Percentiles rank a stretch among this genome's conserved stretches.
Evolutionary conservation across 768 basidiomycete genomes (phyloP).

Genomic region (Hemileccinum impolitum): DNA sequence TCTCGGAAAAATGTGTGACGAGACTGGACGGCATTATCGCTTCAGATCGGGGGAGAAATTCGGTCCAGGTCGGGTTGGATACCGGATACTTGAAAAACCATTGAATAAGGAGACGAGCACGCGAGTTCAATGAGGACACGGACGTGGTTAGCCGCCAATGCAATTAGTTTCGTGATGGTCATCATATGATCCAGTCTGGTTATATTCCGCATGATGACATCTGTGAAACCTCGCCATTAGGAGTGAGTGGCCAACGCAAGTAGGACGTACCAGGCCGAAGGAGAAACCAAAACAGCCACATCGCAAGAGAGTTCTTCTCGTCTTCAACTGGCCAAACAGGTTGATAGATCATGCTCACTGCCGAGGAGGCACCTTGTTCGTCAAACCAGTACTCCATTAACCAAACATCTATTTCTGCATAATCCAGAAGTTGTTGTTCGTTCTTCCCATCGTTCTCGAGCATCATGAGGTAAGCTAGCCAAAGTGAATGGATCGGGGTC

Average conservation of each 20-base stretch:
- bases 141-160: slow-evolving; percentile 64
- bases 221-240: slow-evolving; percentile 32
- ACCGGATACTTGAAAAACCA: slow-evolving; percentile 54
- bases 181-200: slow-evolving; percentile 42
- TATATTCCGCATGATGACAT: slow-evolving; percentile 43
- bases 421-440: slow-evolving; percentile 64
- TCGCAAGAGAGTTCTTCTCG: slow-evolving; percentile 53
- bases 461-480: slow-evolving; percentile 72
- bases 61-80: slow-evolving; percentile 54
- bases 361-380: slow-evolving; percentile 51
- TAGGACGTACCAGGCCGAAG: slow-evolving; percentile 51
- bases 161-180: slow-evolving; percentile 55
- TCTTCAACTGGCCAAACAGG: slow-evolving; percentile 58
- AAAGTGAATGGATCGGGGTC: slow-evolving; percentile 46
- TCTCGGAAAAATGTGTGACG: slow-evolving; percentile 44
- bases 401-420: slow-evolving; percentile 62
- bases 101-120: slow-evolving; percentile 3
- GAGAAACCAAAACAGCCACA: slow-evolving; percentile 82
- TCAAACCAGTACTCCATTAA: slow-evolving; percentile 66
- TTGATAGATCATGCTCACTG: slow-evolving; percentile 37
- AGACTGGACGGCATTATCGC: slow-evolving; percentile 14
- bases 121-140: slow-evolving; percentile 26
- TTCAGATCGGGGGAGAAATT: slow-evolving; percentile 42
- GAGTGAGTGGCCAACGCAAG: not conserved
- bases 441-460: slow-evolving; percentile 80